Conservation (phyloP, 345 rosid genomes). For the Theobroma cacao region DNA sequence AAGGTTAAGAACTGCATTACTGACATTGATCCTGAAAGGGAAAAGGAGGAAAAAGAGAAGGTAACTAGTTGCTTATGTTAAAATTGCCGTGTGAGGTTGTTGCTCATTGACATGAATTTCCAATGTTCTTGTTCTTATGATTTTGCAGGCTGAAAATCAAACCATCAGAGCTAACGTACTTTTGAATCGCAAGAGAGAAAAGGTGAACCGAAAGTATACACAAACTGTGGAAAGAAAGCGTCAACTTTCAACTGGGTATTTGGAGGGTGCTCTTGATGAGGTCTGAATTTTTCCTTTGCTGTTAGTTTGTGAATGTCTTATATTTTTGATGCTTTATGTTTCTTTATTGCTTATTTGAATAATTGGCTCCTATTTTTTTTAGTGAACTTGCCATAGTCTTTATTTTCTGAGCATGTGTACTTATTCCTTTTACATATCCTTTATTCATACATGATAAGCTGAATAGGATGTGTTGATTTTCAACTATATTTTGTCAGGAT, state of each 20-base stretch:
- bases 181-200: constrained; percentile 87
- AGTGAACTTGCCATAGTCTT: background rate
- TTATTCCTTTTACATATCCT: background rate
- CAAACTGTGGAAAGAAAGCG: constrained; percentile 65
- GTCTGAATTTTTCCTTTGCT: constrained; percentile 35
- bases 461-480: constrained; percentile 9
- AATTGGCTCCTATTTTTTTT: background rate
- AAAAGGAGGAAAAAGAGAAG: constrained; percentile 96
- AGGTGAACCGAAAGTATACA: constrained; percentile 78
- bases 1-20: constrained; percentile 97
- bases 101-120: background rate
- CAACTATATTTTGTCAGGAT: constrained; percentile 46
- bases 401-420: background rate
- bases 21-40: constrained; percentile 99
- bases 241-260: constrained; percentile 87
- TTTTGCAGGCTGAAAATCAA: constrained; percentile 84
- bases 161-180: constrained; percentile 82
- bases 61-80: constrained; percentile 36
- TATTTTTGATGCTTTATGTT: background rate
- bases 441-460: background rate
- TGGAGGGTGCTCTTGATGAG: constrained; percentile 98
- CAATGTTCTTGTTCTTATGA: constrained; percentile 13
- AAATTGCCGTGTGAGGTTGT: background rate
- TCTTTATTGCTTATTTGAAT: background rate
- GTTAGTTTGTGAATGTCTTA: background rate